phyloP scores from a whole-genome alignment of 345 rosid genomes.

The Pseudoturritis turrita region DNA sequence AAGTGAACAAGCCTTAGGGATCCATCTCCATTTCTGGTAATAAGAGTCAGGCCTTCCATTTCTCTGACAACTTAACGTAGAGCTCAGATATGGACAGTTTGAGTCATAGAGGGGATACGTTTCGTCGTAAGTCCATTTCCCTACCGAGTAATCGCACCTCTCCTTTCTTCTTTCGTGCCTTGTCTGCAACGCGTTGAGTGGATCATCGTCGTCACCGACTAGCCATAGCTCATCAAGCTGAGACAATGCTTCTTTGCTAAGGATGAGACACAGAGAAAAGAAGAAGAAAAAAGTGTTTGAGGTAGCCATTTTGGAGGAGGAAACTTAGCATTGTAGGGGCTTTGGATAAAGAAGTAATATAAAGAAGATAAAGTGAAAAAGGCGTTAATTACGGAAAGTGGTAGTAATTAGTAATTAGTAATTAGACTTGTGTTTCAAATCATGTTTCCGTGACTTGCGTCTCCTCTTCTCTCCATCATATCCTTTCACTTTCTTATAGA shows the following conservation, averaged over 20 bases:
- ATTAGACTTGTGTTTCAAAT: slow-evolving; percentile 20
- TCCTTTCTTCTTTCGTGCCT: slow-evolving; percentile 25
- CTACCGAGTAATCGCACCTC: slow-evolving; percentile 59
- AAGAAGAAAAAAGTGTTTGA: not conserved
- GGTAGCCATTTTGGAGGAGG: slow-evolving; percentile 17
- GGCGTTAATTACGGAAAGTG: slow-evolving; percentile 31
- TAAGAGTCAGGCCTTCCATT: slow-evolving; percentile 93
- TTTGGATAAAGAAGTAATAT: not conserved
- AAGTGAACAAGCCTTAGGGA: slow-evolving; percentile 68
- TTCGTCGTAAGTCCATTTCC: slow-evolving; percentile 73
- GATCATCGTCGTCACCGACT: slow-evolving; percentile 27
- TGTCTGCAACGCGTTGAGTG: slow-evolving; percentile 29
- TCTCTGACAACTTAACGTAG: slow-evolving; percentile 69
- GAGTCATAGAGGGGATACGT: slow-evolving; percentile 85
- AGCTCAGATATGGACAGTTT: slow-evolving; percentile 73
- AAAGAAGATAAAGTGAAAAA: slow-evolving; percentile 24
- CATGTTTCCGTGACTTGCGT: slow-evolving; percentile 32
- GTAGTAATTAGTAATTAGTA: slow-evolving; percentile 15
- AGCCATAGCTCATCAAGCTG: slow-evolving; percentile 33
- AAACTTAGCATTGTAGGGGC: slow-evolving; percentile 4
- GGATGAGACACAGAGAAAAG: slow-evolving; percentile 7
- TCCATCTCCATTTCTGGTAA: slow-evolving; percentile 93
- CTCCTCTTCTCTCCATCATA: slow-evolving; percentile 8
- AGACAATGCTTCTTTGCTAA: slow-evolving; percentile 11
- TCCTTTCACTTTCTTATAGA: not conserved